Evolutionary conservation across 352 stramenopile species (phyloP).

Genomic region (Phytophthora pluvialis): DNA sequence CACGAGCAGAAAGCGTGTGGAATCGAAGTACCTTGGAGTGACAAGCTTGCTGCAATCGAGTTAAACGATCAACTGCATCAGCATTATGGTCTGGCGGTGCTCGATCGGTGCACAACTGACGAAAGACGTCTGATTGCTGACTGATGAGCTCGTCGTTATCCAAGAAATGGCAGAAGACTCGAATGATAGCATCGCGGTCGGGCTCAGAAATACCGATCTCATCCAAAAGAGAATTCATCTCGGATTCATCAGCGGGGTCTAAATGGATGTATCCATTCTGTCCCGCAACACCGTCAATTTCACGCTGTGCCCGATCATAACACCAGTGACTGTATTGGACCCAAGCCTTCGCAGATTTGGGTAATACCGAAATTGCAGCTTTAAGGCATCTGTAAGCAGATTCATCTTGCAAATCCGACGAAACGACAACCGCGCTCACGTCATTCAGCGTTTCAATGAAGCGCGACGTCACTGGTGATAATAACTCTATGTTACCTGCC

Average conservation of each 20-base stretch:
- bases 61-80: slow-evolving; percentile 34
- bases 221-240: slow-evolving; percentile 50
- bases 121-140: slow-evolving; percentile 47
- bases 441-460: slow-evolving; percentile 19
- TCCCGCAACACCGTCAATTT: slow-evolving; percentile 46
- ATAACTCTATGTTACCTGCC: slow-evolving; percentile 23
- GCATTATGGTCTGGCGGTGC: slow-evolving; percentile 7
- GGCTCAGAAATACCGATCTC: slow-evolving; percentile 39
- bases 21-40: slow-evolving; percentile 46
- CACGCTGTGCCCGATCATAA: slow-evolving; percentile 55
- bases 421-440: slow-evolving; percentile 2
- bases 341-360: slow-evolving; percentile 57
- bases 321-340: slow-evolving; percentile 77
- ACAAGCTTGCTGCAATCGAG: slow-evolving; percentile 42
- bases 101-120: slow-evolving; percentile 36
- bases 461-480: slow-evolving; percentile 13
- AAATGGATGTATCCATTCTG: slow-evolving; percentile 66
- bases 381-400: slow-evolving; percentile 37
- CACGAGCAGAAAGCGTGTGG: slow-evolving; percentile 45
- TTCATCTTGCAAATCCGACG: slow-evolving; percentile 13
- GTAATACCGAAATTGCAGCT: slow-evolving; percentile 43
- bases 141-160: slow-evolving; percentile 53
- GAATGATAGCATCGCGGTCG: slow-evolving; percentile 45
- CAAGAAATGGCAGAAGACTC: slow-evolving; percentile 56
- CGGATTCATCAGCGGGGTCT: slow-evolving; percentile 44